Conservation (phyloP, 345 rosid genomes). For the Mangifera indica region DNA sequence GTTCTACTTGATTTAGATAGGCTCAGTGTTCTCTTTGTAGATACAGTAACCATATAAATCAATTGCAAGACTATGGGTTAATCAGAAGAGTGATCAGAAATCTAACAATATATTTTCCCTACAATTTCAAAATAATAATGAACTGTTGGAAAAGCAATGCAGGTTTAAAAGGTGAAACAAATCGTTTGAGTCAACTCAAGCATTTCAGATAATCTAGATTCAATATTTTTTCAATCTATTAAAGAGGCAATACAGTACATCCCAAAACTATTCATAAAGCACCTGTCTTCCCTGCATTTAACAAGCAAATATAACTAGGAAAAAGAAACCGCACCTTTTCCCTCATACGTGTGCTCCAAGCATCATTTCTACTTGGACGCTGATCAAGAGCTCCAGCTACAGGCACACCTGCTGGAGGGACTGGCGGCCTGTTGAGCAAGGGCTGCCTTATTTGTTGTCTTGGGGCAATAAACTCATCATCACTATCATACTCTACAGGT, state of each 20-base stretch:
- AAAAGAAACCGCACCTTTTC: slow-evolving; percentile 67
- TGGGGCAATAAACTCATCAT: slow-evolving; percentile 73
- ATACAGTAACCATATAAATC: not conserved
- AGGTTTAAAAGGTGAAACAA: not conserved
- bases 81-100: not conserved
- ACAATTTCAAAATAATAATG: not conserved
- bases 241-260: not conserved
- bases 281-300: not conserved
- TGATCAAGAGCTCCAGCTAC: slow-evolving; percentile 77
- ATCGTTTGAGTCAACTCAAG: not conserved
- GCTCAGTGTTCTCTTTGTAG: not conserved
- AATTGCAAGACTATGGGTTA: not conserved
- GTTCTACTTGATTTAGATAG: not conserved
- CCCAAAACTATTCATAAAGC: not conserved
- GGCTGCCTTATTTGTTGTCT: slow-evolving; percentile 89
- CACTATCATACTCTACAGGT: slow-evolving; percentile 90
- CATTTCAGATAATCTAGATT: not conserved
- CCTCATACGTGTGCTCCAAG: slow-evolving; percentile 98
- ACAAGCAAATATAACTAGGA: not conserved
- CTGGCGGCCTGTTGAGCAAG: slow-evolving; percentile 64
- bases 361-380: slow-evolving; percentile 92
- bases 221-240: not conserved
- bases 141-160: not conserved
- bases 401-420: slow-evolving; percentile 75
- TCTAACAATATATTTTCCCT: not conserved